Percentiles rank a stretch among this genome's conserved stretches.
These are phyloP conservation scores for Russula brevipes DNA, from an alignment of 768 basidiomycete species.

Conservation along the genomic window DNA sequence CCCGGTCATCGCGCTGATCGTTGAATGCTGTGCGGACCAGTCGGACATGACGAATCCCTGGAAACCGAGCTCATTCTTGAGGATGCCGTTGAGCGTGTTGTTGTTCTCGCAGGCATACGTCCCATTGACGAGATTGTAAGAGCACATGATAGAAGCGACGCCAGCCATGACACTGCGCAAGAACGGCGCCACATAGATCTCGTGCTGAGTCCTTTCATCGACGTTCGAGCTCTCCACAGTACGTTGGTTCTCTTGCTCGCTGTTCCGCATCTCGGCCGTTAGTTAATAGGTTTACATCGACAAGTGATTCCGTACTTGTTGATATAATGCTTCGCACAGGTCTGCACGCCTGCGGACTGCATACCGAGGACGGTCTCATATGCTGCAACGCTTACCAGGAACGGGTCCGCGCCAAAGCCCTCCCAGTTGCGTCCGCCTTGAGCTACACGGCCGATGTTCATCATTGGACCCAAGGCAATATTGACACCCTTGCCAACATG, in stretches of 20 bases:
- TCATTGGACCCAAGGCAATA: constrained; percentile 73
- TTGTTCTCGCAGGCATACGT: constrained; percentile 74
- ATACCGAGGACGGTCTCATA: constrained; percentile 83
- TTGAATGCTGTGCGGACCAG: constrained; percentile 62
- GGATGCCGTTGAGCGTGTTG: constrained; percentile 63
- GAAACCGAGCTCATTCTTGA: constrained; percentile 73
- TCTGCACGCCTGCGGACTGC: constrained; percentile 74
- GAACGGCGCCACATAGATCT: constrained; percentile 68
- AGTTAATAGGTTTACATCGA: constrained; percentile 33
- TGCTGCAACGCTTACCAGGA: constrained; percentile 66
- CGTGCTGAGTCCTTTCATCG: constrained; percentile 75
- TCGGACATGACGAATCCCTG: constrained; percentile 76
- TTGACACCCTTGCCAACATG: constrained; percentile 81
- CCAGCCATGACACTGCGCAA: constrained; percentile 68
- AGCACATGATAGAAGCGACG: constrained; percentile 69
- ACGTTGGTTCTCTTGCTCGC: constrained; percentile 64
- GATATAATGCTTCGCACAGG: constrained; percentile 79
- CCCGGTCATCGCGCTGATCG: constrained; percentile 53
- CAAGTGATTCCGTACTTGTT: constrained; percentile 56
- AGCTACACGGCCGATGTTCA: constrained; percentile 78
- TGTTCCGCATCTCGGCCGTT: constrained; percentile 26
- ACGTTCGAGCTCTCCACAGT: constrained; percentile 57
- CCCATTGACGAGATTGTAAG: constrained; percentile 64
- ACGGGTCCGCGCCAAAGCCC: constrained; percentile 92
- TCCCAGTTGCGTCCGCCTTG: constrained; percentile 90